phyloP scores from a whole-genome alignment of 192 early-diverging fungal genomes.

The Rhizoclosmatium globosum region DNA sequence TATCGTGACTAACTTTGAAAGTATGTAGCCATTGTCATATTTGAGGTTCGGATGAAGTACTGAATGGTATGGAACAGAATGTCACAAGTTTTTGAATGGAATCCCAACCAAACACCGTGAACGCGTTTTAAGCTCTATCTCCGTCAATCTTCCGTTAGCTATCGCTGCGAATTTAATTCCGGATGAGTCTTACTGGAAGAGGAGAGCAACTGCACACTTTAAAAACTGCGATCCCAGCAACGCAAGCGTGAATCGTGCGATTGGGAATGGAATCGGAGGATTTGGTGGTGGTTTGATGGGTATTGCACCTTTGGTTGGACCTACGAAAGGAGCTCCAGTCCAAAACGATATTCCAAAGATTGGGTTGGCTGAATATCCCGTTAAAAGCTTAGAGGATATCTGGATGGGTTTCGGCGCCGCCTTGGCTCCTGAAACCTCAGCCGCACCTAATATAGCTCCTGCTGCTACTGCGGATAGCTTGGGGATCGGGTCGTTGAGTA shows the following conservation, averaged over 20 bases:
- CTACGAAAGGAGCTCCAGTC: background rate
- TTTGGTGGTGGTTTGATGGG: slow-evolving; percentile 32
- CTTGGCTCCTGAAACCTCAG: background rate
- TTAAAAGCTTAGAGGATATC: slow-evolving; percentile 25
- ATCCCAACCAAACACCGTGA: slow-evolving; percentile 57
- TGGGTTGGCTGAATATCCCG: slow-evolving; percentile 1
- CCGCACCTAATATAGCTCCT: background rate
- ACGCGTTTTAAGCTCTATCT: slow-evolving; percentile 49
- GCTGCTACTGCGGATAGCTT: background rate
- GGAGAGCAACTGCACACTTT: slow-evolving; percentile 48
- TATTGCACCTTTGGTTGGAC: slow-evolving; percentile 10
- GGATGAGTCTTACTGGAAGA: slow-evolving; percentile 59
- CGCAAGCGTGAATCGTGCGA: background rate
- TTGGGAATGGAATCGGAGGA: slow-evolving; percentile 27
- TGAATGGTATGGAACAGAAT: slow-evolving; percentile 27
- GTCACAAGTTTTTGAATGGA: slow-evolving; percentile 45
- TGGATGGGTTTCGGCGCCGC: slow-evolving; percentile 32
- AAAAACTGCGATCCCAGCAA: slow-evolving; percentile 40
- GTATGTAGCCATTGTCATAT: slow-evolving; percentile 37
- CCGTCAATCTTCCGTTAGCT: slow-evolving; percentile 48
- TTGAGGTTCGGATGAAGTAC: background rate
- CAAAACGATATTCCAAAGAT: slow-evolving; percentile 3
- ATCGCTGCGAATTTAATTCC: slow-evolving; percentile 60
- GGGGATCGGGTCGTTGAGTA: background rate
- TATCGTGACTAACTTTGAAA: slow-evolving; percentile 63